Base-by-base conservation (phyloP, 306 rosid species). In the Arachis stenosperma region DNA sequence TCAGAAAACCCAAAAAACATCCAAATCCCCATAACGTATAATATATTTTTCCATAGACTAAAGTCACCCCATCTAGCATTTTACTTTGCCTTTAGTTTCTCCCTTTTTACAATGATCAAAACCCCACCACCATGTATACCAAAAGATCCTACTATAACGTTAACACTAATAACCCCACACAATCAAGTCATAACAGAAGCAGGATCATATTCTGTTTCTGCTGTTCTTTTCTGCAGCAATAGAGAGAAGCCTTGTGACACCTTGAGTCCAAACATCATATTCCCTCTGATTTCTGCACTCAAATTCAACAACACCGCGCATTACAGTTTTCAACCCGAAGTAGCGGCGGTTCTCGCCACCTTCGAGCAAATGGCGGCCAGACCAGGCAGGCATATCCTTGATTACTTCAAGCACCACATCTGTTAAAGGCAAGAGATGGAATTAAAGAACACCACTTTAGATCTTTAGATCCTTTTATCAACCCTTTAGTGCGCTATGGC, bases 321-420 rank as follows among this genome's bases (percentile, higher is more conserved):
- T 29, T 8, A 86, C 1, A 0, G 99, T 95, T 57, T 87, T 95
- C 83, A 95, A 67, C 47, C 98, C 99, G 59, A 95, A 95, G 87
- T 95, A 95, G 2, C 96, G 91, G 6, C 97, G 88, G 73, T 91
- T 47, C 68, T 91, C 97, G 0, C 98, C 98, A 0, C 98, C 98
- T 50, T 90, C 92, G 0, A 90, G 90, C 65, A 95, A 50, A 81
- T 95, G 98, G 61, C 99, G 97, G 6, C 99, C 99, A 0, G 99
- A 87, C 99, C 99, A 95, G 7, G 99, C 93, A 0, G 98, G 93
- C 88, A 95, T 82, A 44, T 95, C 93, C 75, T 82, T 90, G 27
- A 95, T 70, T 74, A 91, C 90, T 58, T 88, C 99, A 57, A 83
- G 2, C 72, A 95, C 97, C 81, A 85, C 74, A 86, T 91, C 99